phyloP scores from a whole-genome alignment of 371 early-diverging fungal genomes.

The Coemansia sp. region DNA sequence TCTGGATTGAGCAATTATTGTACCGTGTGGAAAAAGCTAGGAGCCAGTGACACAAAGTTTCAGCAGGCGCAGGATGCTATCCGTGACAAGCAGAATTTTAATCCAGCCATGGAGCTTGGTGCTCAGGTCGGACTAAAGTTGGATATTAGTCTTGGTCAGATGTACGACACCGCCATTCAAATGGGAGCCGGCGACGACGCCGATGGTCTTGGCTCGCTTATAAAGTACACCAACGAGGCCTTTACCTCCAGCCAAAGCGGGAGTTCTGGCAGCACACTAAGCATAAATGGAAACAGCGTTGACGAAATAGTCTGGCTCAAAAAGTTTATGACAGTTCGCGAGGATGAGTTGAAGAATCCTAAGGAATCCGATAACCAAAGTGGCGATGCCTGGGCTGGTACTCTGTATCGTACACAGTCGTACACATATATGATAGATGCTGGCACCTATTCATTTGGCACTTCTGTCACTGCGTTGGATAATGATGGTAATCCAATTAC shows the following conservation, averaged over 20 bases:
- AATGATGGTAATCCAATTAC: too few species aligned
- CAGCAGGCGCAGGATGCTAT: too few species aligned
- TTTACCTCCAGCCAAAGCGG: too few species aligned
- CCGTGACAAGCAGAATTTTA: too few species aligned
- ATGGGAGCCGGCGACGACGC: too few species aligned
- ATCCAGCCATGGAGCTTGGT: too few species aligned
- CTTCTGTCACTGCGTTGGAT: too few species aligned
- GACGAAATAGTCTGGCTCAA: slow-evolving; percentile 28
- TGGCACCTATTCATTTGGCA: slow-evolving; percentile 14
- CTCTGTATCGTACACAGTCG: slow-evolving; percentile 9
- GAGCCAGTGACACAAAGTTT: slow-evolving; percentile 30
- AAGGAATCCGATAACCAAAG: slow-evolving; percentile 10
- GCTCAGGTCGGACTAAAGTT: too few species aligned
- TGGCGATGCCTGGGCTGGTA: slow-evolving; percentile 13
- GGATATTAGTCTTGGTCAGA: too few species aligned
- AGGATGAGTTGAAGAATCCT: slow-evolving; percentile 7
- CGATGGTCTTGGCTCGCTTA: too few species aligned
- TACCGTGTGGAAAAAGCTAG: slow-evolving; percentile 42
- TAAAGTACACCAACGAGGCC: too few species aligned
- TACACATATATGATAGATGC: slow-evolving; percentile 6
- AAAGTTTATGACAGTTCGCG: slow-evolving; percentile 39
- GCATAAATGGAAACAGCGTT: slow-evolving; percentile 12
- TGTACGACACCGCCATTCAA: too few species aligned
- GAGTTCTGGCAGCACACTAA: slow-evolving; percentile 16
- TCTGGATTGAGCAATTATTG: slow-evolving; percentile 45